These are phyloP conservation scores for Fistulifera solaris DNA, from an alignment of 108 stramenopile species.

Conservation along the genomic window DNA sequence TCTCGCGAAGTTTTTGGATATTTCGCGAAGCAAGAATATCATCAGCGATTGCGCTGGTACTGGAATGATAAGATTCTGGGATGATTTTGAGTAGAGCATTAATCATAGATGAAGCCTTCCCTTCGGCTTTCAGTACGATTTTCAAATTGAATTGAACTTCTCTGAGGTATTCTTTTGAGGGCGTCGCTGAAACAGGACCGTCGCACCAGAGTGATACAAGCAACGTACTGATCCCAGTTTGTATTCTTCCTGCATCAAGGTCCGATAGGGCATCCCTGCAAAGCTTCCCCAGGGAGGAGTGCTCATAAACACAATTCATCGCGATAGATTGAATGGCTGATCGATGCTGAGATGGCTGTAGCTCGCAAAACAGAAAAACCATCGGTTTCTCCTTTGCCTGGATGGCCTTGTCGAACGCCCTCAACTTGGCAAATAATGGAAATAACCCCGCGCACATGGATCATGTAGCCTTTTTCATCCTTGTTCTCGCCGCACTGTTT, in stretches of 20 bases:
- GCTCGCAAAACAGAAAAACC: constrained; percentile 41
- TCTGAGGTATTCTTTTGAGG: background rate
- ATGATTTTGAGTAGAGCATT: background rate
- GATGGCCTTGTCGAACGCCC: background rate
- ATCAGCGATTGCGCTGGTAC: background rate
- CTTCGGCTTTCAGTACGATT: background rate
- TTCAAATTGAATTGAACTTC: background rate
- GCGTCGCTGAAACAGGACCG: background rate
- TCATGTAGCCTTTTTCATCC: constrained; percentile 20
- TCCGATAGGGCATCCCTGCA: constrained; percentile 21
- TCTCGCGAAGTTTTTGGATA: constrained; percentile 7
- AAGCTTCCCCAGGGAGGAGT: constrained; percentile 19
- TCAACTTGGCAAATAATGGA: constrained; percentile 22
- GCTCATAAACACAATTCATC: constrained; percentile 25
- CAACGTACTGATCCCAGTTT: constrained; percentile 12
- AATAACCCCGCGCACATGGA: constrained; percentile 21
- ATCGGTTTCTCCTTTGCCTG: constrained; percentile 24
- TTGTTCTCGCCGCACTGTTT: constrained; percentile 33
- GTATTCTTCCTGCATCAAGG: constrained; percentile 18
- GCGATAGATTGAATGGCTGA: constrained; percentile 36
- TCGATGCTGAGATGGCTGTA: constrained; percentile 42
- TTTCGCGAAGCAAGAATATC: background rate
- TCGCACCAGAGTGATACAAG: constrained; percentile 20
- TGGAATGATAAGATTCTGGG: background rate
- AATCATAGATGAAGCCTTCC: background rate